Percentiles rank a stretch among this genome's conserved stretches.
These are phyloP conservation scores for Xylaria venustula DNA, from an alignment of 495 filamentous ascomycete genomes.

Conservation along the genomic window DNA sequence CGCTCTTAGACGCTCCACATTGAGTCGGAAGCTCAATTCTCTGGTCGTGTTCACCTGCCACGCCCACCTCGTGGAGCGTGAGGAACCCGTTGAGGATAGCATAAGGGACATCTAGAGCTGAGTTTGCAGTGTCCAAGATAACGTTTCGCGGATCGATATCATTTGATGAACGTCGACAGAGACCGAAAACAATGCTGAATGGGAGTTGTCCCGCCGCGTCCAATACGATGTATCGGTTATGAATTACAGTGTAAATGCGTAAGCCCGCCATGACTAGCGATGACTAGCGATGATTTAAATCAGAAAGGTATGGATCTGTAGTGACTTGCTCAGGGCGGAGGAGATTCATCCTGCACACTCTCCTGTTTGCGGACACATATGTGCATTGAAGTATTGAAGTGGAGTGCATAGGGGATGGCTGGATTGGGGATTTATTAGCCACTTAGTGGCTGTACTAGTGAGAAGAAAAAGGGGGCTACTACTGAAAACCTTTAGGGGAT, in stretches of 20 bases:
- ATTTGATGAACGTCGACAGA: slow-evolving; percentile 19
- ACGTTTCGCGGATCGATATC: slow-evolving; percentile 21
- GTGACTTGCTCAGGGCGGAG: too few species aligned
- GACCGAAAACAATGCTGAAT: slow-evolving; percentile 24
- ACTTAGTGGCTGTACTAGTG: too few species aligned
- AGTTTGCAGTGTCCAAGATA: slow-evolving; percentile 19
- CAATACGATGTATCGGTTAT: slow-evolving; percentile 20
- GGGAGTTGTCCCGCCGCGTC: slow-evolving; percentile 24
- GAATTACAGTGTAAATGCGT: slow-evolving; percentile 22
- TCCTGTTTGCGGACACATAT: too few species aligned
- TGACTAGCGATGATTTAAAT: too few species aligned
- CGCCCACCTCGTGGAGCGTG: slow-evolving; percentile 20
- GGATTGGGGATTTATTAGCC: too few species aligned
- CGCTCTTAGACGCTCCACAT: slow-evolving; percentile 12
- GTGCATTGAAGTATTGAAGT: too few species aligned
- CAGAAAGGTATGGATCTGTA: too few species aligned
- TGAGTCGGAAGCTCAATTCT: slow-evolving; percentile 14
- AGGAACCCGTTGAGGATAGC: slow-evolving; percentile 24
- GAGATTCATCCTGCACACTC: too few species aligned
- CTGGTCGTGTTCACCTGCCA: slow-evolving; percentile 1
- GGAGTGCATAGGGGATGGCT: too few species aligned
- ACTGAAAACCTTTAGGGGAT: too few species aligned
- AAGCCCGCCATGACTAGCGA: slow-evolving; percentile 13
- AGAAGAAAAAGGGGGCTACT: too few species aligned
- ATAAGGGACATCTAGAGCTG: slow-evolving; percentile 24